Evolutionary conservation across 768 basidiomycete species (phyloP).

Genomic region (Chiua virens): DNA sequence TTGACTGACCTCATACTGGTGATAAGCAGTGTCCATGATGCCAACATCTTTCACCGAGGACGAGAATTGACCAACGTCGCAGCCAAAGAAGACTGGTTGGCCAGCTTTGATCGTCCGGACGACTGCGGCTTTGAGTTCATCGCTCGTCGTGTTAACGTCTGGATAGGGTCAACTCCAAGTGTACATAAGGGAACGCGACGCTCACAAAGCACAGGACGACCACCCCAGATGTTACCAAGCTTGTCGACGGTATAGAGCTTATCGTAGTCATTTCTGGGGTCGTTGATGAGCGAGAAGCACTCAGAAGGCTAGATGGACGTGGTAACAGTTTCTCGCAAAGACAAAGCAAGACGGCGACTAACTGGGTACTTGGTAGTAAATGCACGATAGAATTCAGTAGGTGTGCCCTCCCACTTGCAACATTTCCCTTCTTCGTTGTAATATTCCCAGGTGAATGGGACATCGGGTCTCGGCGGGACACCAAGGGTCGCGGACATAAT

Average conservation of each 20-base stretch:
- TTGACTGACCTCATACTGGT: slow-evolving; percentile 68
- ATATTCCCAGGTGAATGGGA: slow-evolving; percentile 85
- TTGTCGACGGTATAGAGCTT: slow-evolving; percentile 90
- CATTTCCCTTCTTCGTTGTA: slow-evolving; percentile 77
- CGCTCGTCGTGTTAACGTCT: slow-evolving; percentile 90
- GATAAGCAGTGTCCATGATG: slow-evolving; percentile 84
- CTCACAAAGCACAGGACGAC: slow-evolving; percentile 80
- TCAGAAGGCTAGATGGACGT: slow-evolving; percentile 52
- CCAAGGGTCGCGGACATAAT: slow-evolving; percentile 86
- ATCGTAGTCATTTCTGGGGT: slow-evolving; percentile 82
- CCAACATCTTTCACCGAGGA: slow-evolving; percentile 56
- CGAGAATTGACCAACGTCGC: slow-evolving; percentile 90
- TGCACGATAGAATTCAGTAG: slow-evolving; percentile 73
- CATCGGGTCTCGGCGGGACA: slow-evolving; percentile 73
- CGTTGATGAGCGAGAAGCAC: slow-evolving; percentile 91
- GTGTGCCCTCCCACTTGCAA: slow-evolving; percentile 75
- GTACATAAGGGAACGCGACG: not conserved
- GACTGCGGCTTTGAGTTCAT: slow-evolving; percentile 78
- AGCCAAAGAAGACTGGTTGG: slow-evolving; percentile 92
- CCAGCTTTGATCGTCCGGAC: slow-evolving; percentile 87
- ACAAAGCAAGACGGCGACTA: slow-evolving; percentile 18
- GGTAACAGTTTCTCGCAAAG: slow-evolving; percentile 1
- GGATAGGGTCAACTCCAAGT: not conserved
- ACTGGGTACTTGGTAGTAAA: slow-evolving; percentile 61
- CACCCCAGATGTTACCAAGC: slow-evolving; percentile 91